Conservation (phyloP, 75 land plant species). For the Sequoia sempervirens region DNA sequence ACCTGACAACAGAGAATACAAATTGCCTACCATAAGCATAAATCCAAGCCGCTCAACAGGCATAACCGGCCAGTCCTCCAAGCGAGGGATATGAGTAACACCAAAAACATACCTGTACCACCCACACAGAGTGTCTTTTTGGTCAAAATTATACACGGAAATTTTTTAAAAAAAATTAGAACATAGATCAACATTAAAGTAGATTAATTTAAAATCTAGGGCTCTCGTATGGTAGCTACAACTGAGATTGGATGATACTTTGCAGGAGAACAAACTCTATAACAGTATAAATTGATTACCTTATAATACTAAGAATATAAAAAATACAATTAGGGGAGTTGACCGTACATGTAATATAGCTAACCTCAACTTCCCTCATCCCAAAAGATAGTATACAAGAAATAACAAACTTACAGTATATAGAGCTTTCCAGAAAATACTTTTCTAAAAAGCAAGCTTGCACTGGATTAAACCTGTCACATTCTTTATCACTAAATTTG, state of each 20-base stretch:
- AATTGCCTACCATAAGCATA: conserved; percentile 57
- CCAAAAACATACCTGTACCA: conserved; percentile 94
- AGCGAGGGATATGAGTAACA: conserved; percentile 84
- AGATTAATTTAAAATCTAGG: background rate
- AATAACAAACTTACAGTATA: background rate
- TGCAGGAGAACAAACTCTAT: background rate
- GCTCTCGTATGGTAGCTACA: background rate
- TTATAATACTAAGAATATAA: background rate
- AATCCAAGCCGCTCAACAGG: conserved; percentile 96
- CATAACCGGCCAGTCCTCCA: conserved; percentile 99
- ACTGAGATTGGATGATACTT: background rate
- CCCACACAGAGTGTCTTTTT: background rate
- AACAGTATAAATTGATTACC: background rate
- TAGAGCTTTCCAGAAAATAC: background rate
- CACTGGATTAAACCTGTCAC: background rate
- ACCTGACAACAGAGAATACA: background rate
- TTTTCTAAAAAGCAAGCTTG: background rate
- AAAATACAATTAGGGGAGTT: background rate
- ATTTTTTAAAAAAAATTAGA: background rate
- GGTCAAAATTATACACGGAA: background rate
- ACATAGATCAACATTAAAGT: background rate
- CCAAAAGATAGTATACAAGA: background rate
- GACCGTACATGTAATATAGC: background rate
- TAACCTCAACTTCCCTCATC: background rate
- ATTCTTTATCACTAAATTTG: background rate